Conservation (phyloP, 148 eudicot genomes). For the Rhododendron molle region DNA sequence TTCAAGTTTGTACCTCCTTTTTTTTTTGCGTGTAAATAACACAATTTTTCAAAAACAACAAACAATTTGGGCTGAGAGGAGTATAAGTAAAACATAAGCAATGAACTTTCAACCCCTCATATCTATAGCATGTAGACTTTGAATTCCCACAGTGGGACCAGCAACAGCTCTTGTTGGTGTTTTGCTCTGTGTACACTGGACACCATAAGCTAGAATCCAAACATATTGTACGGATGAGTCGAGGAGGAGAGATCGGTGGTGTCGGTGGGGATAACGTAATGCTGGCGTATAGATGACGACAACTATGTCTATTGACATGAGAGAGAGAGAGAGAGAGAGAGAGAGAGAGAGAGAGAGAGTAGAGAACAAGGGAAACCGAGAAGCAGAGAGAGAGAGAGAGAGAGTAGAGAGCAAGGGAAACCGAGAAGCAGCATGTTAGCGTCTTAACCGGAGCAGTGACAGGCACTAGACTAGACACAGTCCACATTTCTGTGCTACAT, state of each 20-base stretch:
- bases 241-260: neutral
- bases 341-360: neutral
- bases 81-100: too few species aligned
- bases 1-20: too few species aligned
- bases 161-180: neutral
- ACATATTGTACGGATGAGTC: neutral
- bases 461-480: neutral
- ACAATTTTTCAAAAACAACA: too few species aligned
- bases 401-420: neutral
- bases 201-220: constrained; percentile 5
- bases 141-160: neutral
- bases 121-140: neutral
- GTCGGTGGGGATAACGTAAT: neutral
- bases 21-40: too few species aligned
- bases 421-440: constrained; percentile 10
- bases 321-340: neutral
- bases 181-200: neutral
- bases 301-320: neutral
- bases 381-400: constrained; percentile 5
- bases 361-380: neutral
- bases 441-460: constrained; percentile 11
- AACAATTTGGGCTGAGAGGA: too few species aligned
- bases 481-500: constrained; percentile 34
- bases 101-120: too few species aligned
- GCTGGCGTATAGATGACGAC: constrained; percentile 13